Evolutionary conservation across 768 basidiomycete species (phyloP), one percentile per base, ranked within the genome.

Genomic region (Gyrodon lividus): DNA sequence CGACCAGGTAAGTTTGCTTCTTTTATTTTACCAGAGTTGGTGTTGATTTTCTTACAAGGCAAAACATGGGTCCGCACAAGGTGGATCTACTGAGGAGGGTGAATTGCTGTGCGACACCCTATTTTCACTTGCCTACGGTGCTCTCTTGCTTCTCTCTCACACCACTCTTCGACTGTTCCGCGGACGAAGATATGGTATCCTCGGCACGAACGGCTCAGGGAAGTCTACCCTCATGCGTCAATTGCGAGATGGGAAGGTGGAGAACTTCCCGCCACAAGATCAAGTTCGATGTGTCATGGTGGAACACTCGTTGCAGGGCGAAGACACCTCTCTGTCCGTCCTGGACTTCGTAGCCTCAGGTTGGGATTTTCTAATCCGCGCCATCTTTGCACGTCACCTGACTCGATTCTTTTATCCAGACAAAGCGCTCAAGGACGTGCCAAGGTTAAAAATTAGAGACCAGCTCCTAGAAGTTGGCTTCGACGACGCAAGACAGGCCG

Each of bases 161-260:
- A 98, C 96, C 22, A 87, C 80, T 24, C 79, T 98, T 52, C 87
- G 89, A 54, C 82, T 98, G 51, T 78, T 91, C 66, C 89, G 92
- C 61, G 96, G 95, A 24, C 84, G 85, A 59, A 83, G 95, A 55
- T 98, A 98, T 72, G 95, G 96, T 64, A 92, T 98, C 59, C 84
- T 96, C 42, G 96, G 94, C 24, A 79, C 89, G n/a, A 98, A 98
- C 68, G 96, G 96, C 54, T 87, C 90, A 51, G 96, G 96, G 58
- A 98, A 98, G 72, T 90, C 89, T 16, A 98, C 96, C 3, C 81
- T 98, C 38, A 86, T 98, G 86, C 91, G 94, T 62, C 94, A 96
- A 64, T 83, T 98, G 55, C 83, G 91, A 51, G 93, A 96, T 64
- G 89, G 91, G 52, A 98, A 98, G 73, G 88, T 91, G 6, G 96